phyloP scores from a whole-genome alignment of 2,329 filamentous ascomycete species.

The Phaeoacremonium minimum region DNA sequence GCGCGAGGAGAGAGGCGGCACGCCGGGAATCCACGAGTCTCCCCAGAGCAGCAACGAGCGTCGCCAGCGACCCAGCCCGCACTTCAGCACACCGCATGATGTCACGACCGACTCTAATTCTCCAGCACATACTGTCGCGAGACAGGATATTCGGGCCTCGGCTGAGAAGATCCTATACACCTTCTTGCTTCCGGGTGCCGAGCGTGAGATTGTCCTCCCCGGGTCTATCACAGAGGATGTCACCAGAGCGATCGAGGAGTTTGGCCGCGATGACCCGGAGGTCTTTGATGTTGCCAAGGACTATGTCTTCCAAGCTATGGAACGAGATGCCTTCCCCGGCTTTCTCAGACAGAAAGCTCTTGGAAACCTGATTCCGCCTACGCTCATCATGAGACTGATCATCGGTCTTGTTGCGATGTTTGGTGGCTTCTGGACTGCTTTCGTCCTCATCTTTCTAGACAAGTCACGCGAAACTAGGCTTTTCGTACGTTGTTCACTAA shows the following conservation, averaged over 20 bases:
- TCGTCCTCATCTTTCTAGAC: slow-evolving; percentile 88
- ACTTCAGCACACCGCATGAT: slow-evolving; percentile 58
- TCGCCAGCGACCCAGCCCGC: slow-evolving; percentile 42
- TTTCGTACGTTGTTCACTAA: slow-evolving; percentile 62
- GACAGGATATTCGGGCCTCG: slow-evolving; percentile 85
- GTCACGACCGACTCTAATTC: slow-evolving; percentile 74
- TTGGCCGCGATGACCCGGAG: slow-evolving; percentile 90
- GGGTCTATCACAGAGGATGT: slow-evolving; percentile 83
- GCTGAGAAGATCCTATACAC: slow-evolving; percentile 99
- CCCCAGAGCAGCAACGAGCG: slow-evolving; percentile 46
- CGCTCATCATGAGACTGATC: slow-evolving; percentile 79
- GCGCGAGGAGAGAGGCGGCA: slow-evolving; percentile 48
- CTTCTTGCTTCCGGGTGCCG: slow-evolving; percentile 88
- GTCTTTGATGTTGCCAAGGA: slow-evolving; percentile 97
- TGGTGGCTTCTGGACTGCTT: slow-evolving; percentile 89
- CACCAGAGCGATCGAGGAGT: slow-evolving; percentile 82
- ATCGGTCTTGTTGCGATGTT: slow-evolving; percentile 84
- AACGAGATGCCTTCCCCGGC: slow-evolving; percentile 96
- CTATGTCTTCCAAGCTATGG: slow-evolving; percentile 99
- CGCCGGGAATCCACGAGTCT: slow-evolving; percentile 48
- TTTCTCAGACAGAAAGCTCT: slow-evolving; percentile 93
- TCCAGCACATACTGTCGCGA: slow-evolving; percentile 76
- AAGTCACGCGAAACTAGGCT: slow-evolving; percentile 68
- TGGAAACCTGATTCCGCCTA: slow-evolving; percentile 90
- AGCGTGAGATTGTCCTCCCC: slow-evolving; percentile 92